Conservation (phyloP, 441 rosid genomes). For the Cnidoscolus chayamansa region DNA sequence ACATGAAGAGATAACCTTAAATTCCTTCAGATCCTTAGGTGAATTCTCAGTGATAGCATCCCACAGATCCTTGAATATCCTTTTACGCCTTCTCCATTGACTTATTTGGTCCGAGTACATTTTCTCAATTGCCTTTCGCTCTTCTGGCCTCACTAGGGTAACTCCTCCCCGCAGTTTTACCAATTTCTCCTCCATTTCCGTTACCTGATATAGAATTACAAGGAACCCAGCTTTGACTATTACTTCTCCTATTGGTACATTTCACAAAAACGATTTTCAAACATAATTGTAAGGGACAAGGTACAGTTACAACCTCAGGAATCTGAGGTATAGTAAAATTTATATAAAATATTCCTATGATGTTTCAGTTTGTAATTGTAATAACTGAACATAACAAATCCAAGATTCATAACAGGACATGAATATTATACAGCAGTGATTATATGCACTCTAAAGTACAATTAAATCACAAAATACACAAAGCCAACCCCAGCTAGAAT, state of each 20-base stretch:
- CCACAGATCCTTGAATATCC: constrained; percentile 94
- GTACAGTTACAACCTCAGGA: neutral
- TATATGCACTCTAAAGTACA: neutral
- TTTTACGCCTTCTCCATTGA: constrained; percentile 85
- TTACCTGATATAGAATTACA: constrained; percentile 41
- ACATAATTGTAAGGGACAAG: neutral
- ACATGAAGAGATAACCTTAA: constrained; percentile 49
- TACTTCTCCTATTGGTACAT: neutral
- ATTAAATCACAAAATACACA: neutral
- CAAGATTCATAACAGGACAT: neutral
- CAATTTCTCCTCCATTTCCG: constrained; percentile 70
- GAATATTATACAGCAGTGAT: neutral
- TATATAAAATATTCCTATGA: neutral
- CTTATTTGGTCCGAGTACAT: constrained; percentile 56
- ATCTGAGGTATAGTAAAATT: neutral
- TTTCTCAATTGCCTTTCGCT: constrained; percentile 53
- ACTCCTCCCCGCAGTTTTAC: constrained; percentile 66
- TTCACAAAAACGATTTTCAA: constrained; percentile 2
- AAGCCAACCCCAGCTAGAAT: neutral
- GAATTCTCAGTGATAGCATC: constrained; percentile 81
- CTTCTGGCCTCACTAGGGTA: constrained; percentile 79
- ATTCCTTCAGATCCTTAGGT: constrained; percentile 72
- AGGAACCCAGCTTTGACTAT: neutral
- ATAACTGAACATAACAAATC: neutral
- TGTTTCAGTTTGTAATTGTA: neutral